Percentiles rank a stretch among this genome's conserved stretches.
Evolutionary conservation across 495 filamentous ascomycete species (phyloP).

Genomic region (Tuber indicum): DNA sequence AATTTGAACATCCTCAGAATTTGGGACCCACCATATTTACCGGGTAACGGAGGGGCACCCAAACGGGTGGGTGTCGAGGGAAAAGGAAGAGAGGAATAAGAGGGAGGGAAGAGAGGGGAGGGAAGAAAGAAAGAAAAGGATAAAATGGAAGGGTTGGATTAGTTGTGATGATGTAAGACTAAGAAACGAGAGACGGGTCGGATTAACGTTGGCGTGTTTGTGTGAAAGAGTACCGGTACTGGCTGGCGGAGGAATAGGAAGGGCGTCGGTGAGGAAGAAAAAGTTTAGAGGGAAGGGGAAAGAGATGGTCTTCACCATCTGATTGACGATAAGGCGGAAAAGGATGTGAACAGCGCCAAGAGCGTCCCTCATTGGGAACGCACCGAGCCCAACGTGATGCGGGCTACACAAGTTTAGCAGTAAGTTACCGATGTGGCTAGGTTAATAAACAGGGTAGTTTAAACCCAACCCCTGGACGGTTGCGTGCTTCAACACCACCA

Average conservation of each 20-base stretch:
- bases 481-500: background rate
- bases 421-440: background rate
- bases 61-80: conserved; percentile 6
- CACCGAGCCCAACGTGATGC: background rate
- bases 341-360: background rate
- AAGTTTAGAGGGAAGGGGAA: background rate
- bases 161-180: background rate
- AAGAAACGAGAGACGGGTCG: background rate
- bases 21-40: conserved; percentile 30
- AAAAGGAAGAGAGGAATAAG: conserved; percentile 5
- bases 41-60: conserved; percentile 17
- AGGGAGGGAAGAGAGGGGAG: conserved; percentile 7
- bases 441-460: background rate
- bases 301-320: background rate
- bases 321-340: background rate
- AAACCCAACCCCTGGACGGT: background rate
- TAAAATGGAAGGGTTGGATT: conserved; percentile 13
- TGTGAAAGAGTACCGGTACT: background rate
- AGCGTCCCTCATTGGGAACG: background rate
- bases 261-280: conserved; percentile 25
- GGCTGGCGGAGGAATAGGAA: conserved; percentile 21
- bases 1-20: conserved; percentile 10
- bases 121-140: conserved; percentile 24
- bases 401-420: background rate
- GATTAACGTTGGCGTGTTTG: background rate